Evolutionary conservation across 345 rosid species (phyloP), one percentile per base, ranked within the genome.

Genomic region (Aegle marmelos): DNA sequence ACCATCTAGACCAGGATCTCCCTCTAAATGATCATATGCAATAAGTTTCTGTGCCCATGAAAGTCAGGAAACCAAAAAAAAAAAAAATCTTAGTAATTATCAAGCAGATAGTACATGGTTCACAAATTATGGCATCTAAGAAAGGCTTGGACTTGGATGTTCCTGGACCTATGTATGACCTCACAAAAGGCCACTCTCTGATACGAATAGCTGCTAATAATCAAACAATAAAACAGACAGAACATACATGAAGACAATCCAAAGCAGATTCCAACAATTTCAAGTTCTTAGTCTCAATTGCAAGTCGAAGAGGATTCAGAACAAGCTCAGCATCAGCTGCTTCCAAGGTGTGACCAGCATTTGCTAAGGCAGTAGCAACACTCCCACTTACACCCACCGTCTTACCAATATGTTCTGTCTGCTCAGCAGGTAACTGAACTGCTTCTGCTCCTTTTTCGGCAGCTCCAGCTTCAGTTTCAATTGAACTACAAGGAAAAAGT

Each of bases 161-260:
- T 66, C 68, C 67, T 74, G 9, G 36, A 64, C 41, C 37, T 70
- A 56, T 7, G 25, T 9, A 34, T 72, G 68, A 76, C 61, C 81
- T 62, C 16, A 39, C 1, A 54, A 5, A 61, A 71, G 78, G 53
- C 66, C 34, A 74, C 30, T 53, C 21, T 54, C 66, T 16, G 39
- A 68, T 67, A 17, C 54, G 37, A 27, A 22, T 63, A 11, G 57
- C 45, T 24, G 62, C 6, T 45, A 76, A 16, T 39, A 76, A 70
- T 50, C 48, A 50, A 27, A 68, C 37, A 78, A 54, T 48, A 69
- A 58, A 79, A 25, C 17, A 54, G 72, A 75, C 39, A 72, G 72
- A 65, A 70, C 95, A 59, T 91, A 94, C 99, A 90, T 94, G 98
- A 84, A 94, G 97, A 86, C 98, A 96, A 86, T 96, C 99, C 91